phyloP scores from a whole-genome alignment of 78 protist genomes.

The Dictyostelium citrinum region DNA sequence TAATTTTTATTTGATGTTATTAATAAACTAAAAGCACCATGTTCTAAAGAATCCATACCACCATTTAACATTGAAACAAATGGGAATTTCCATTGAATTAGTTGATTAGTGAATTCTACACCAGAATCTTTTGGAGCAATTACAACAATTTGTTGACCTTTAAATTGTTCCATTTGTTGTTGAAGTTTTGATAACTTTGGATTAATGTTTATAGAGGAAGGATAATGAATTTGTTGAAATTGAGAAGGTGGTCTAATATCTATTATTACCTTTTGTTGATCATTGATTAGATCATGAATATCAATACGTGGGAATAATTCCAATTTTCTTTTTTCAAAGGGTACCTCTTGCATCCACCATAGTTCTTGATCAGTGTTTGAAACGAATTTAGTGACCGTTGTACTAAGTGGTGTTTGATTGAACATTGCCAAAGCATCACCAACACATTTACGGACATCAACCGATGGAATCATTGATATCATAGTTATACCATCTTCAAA shows the following conservation, averaged over 20 bases:
- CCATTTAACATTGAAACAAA: slow-evolving; percentile 74
- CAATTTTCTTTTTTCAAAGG: slow-evolving; percentile 16
- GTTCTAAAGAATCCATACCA: slow-evolving; percentile 68
- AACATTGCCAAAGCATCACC: slow-evolving; percentile 52
- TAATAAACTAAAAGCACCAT: slow-evolving; percentile 39
- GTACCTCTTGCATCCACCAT: slow-evolving; percentile 76
- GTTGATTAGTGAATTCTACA: slow-evolving; percentile 39
- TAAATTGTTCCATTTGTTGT: slow-evolving; percentile 37
- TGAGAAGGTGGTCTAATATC: slow-evolving; percentile 35
- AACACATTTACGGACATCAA: slow-evolving; percentile 48
- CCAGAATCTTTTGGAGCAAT: slow-evolving; percentile 35
- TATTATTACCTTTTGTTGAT: background rate
- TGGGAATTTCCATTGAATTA: slow-evolving; percentile 54
- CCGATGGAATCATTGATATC: slow-evolving; percentile 75
- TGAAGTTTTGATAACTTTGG: background rate
- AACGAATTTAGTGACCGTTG: slow-evolving; percentile 28
- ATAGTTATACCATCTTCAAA: slow-evolving; percentile 71
- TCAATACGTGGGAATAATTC: slow-evolving; percentile 68
- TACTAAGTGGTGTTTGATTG: slow-evolving; percentile 57
- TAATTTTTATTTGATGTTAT: background rate
- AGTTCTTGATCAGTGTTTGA: slow-evolving; percentile 27
- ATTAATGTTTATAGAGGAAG: slow-evolving; percentile 37
- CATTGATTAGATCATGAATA: slow-evolving; percentile 46
- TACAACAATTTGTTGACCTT: slow-evolving; percentile 49
- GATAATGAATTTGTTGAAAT: slow-evolving; percentile 58